Conservation (phyloP, 2,329 filamentous ascomycete species). For the Neodidymelliopsis sp. region DNA sequence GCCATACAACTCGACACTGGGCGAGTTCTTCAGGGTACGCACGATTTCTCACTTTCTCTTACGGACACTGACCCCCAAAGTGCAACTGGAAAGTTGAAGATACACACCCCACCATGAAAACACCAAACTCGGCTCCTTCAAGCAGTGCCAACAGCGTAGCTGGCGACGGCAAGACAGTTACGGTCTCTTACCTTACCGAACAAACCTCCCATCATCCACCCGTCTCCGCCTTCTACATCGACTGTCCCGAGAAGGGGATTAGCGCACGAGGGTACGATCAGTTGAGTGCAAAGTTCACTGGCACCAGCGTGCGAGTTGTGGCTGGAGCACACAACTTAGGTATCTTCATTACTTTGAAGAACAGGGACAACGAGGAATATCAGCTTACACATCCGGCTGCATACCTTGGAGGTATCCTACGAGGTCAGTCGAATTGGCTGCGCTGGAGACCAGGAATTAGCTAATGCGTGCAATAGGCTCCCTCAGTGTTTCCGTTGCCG, state of each 20-base stretch:
- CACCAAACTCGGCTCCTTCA: conserved; percentile 52
- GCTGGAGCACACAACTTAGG: conserved; percentile 94
- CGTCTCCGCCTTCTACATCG: conserved; percentile 93
- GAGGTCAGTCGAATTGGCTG: conserved; percentile 56
- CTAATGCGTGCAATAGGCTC: conserved; percentile 58
- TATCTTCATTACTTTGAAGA: conserved; percentile 89
- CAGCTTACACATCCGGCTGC: conserved; percentile 95
- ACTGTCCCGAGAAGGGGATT: conserved; percentile 90
- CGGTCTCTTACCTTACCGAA: conserved; percentile 93
- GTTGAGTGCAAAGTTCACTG: conserved; percentile 96
- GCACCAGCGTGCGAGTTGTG: conserved; percentile 88
- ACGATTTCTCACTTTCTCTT: background rate
- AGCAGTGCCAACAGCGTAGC: conserved; percentile 47
- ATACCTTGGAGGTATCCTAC: conserved; percentile 84
- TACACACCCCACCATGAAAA: conserved; percentile 67
- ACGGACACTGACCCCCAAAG: conserved; percentile 53
- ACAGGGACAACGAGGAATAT: conserved; percentile 85
- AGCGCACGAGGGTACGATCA: conserved; percentile 92
- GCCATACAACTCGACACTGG: conserved; percentile 95
- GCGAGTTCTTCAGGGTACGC: conserved; percentile 92
- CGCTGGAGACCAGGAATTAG: background rate
- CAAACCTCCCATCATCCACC: conserved; percentile 98
- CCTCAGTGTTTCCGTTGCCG: conserved; percentile 89
- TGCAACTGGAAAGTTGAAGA: conserved; percentile 96
- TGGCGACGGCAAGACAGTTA: conserved; percentile 63